phyloP scores from a whole-genome alignment of 352 stramenopile genomes.

The Thraustotheca clavata region DNA sequence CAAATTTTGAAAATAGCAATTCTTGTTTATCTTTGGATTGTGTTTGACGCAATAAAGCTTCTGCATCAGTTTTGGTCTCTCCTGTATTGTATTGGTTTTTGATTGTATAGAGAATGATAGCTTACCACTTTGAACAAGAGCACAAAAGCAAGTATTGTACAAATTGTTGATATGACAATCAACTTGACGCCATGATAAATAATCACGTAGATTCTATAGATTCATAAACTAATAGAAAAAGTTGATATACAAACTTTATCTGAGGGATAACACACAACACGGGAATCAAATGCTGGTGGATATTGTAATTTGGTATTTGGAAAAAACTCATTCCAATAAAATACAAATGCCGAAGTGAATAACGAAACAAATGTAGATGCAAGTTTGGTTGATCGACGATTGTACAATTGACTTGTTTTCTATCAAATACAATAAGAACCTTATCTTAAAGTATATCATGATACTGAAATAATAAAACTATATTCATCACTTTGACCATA shows the following conservation, averaged over 20 bases:
- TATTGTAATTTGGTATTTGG: conserved; percentile 20
- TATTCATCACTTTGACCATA: conserved; percentile 37
- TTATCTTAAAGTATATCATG: no score
- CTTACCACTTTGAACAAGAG: conserved; percentile 27
- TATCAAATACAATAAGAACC: conserved; percentile 1
- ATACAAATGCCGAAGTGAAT: conserved; percentile 32
- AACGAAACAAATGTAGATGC: conserved; percentile 33
- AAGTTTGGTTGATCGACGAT: conserved; percentile 28
- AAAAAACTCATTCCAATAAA: conserved; percentile 33
- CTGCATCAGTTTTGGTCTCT: conserved; percentile 22
- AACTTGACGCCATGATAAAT: conserved; percentile 32
- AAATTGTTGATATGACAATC: conserved; percentile 41
- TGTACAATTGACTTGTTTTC: conserved; percentile 24
- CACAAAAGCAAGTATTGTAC: conserved; percentile 36
- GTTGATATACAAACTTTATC: conserved; percentile 17
- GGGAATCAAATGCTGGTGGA: conserved; percentile 29
- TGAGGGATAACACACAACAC: conserved; percentile 30
- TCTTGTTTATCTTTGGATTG: conserved; percentile 35
- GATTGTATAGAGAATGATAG: neutral
- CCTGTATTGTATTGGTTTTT: neutral
- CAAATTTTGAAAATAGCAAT: conserved; percentile 31
- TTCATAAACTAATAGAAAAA: neutral
- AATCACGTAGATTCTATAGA: conserved; percentile 30
- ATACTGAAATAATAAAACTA: conserved; percentile 27
- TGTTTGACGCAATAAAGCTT: conserved; percentile 24